These are phyloP conservation scores for Kwoniella shandongensis DNA, from an alignment of 768 basidiomycete species.

Conservation along the genomic window DNA sequence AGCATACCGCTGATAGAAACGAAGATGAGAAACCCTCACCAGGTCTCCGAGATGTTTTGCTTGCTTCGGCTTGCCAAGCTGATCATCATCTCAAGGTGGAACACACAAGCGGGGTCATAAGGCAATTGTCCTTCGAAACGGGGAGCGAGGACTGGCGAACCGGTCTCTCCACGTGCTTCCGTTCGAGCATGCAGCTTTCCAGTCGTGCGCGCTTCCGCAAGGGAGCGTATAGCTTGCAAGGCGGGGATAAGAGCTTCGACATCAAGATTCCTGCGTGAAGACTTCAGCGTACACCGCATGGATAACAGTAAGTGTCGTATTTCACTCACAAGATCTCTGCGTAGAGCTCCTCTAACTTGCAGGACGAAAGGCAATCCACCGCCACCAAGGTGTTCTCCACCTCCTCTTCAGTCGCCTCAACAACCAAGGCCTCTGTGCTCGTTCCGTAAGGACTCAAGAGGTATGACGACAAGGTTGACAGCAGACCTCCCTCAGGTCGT, in stretches of 20 bases:
- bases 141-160: slow-evolving; percentile 24
- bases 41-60: slow-evolving; percentile 79
- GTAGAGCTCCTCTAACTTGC: slow-evolving; percentile 90
- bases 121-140: slow-evolving; percentile 61
- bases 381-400: slow-evolving; percentile 92
- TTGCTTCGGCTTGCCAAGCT: slow-evolving; percentile 78
- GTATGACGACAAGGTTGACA: slow-evolving; percentile 92
- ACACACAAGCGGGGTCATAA: slow-evolving; percentile 93
- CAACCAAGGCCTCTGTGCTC: slow-evolving; percentile 71
- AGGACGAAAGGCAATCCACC: slow-evolving; percentile 91
- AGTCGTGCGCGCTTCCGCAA: slow-evolving; percentile 88
- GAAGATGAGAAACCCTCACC: slow-evolving; percentile 60
- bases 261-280: slow-evolving; percentile 66
- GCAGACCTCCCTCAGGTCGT: slow-evolving; percentile 74
- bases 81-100: slow-evolving; percentile 91
- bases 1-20: neutral
- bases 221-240: slow-evolving; percentile 78
- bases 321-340: slow-evolving; percentile 79
- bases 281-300: slow-evolving; percentile 8
- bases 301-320: too few relatives aligned
- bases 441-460: slow-evolving; percentile 88
- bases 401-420: slow-evolving; percentile 83
- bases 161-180: slow-evolving; percentile 30
- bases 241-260: slow-evolving; percentile 78
- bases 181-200: slow-evolving; percentile 55